phyloP scores from a whole-genome alignment of 192 early-diverging fungal genomes.

The Mortierella antarctica region DNA sequence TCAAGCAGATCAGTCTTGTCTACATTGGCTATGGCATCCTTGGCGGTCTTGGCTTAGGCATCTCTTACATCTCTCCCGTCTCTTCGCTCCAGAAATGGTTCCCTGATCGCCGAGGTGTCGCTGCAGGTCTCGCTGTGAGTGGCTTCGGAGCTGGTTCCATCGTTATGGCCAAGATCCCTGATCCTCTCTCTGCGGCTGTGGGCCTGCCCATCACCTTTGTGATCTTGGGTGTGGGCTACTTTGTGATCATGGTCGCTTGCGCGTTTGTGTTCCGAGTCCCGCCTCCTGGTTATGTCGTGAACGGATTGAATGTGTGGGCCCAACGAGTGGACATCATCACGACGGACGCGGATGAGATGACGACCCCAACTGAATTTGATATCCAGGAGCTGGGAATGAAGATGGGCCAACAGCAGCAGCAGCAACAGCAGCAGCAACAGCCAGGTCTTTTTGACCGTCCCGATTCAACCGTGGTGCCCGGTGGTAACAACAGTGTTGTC shows the following conservation, averaged over 20 bases:
- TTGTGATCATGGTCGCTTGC: constrained; percentile 66
- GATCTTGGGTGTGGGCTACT: constrained; percentile 72
- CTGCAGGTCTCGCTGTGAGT: constrained; percentile 74
- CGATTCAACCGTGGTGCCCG: too few relatives aligned
- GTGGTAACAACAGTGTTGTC: too few relatives aligned
- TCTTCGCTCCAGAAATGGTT: constrained; percentile 73
- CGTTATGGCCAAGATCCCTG: constrained; percentile 73
- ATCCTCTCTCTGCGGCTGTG: constrained; percentile 63
- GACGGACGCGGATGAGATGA: constrained; percentile 16
- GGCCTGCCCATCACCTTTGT: constrained; percentile 72
- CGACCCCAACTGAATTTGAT: constrained; percentile 6
- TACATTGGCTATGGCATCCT: constrained; percentile 75
- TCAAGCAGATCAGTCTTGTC: constrained; percentile 66
- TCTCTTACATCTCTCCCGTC: constrained; percentile 73
- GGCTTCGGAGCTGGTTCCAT: constrained; percentile 82
- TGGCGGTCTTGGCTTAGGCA: constrained; percentile 69
- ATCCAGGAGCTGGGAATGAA: constrained; percentile 11
- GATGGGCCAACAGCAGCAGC: neutral
- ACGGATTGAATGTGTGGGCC: constrained; percentile 67
- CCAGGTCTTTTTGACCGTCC: too few relatives aligned
- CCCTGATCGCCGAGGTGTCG: constrained; percentile 66
- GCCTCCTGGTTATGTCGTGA: constrained; percentile 72
- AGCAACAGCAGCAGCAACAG: neutral
- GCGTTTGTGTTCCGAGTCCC: constrained; percentile 69
- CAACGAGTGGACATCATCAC: constrained; percentile 17